Evolutionary conservation across 495 filamentous ascomycete genomes (phyloP).

Genomic region (Monascus purpureus): DNA sequence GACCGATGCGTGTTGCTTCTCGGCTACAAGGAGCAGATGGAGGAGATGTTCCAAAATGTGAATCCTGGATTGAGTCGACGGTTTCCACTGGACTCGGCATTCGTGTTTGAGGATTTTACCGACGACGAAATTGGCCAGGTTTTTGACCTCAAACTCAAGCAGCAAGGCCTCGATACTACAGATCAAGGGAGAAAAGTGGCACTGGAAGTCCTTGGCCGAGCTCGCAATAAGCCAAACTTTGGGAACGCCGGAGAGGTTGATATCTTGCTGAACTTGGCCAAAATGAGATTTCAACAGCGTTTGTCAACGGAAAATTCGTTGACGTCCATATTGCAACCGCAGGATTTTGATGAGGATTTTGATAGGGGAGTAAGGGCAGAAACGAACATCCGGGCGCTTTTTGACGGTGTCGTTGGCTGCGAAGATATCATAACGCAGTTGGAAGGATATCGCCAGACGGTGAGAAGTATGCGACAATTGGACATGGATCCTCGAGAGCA

Average conservation of each 20-base stretch:
- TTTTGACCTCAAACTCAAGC: slow-evolving; percentile 35
- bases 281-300: slow-evolving; percentile 41
- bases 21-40: slow-evolving; percentile 68
- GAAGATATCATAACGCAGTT: slow-evolving; percentile 46
- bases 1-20: slow-evolving; percentile 67
- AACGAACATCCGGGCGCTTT: slow-evolving; percentile 42
- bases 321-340: slow-evolving; percentile 34
- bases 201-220: slow-evolving; percentile 25
- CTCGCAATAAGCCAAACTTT: slow-evolving; percentile 35
- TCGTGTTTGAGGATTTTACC: slow-evolving; percentile 58
- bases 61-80: slow-evolving; percentile 62
- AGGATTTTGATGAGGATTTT: slow-evolving; percentile 57
- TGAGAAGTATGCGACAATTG: slow-evolving; percentile 30
- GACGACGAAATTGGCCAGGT: slow-evolving; percentile 43
- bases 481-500: slow-evolving; percentile 43
- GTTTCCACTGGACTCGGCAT: slow-evolving; percentile 51
- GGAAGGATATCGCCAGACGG: slow-evolving; percentile 44
- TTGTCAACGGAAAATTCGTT: slow-evolving; percentile 11
- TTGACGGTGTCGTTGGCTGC: slow-evolving; percentile 52
- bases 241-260: slow-evolving; percentile 50
- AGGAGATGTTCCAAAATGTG: slow-evolving; percentile 63
- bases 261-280: slow-evolving; percentile 46
- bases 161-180: slow-evolving; percentile 30
- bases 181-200: slow-evolving; percentile 22
- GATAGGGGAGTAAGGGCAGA: slow-evolving; percentile 36